These are phyloP conservation scores for Rhododendron simsii DNA, from an alignment of 148 eudicot species.

Conservation along the genomic window DNA sequence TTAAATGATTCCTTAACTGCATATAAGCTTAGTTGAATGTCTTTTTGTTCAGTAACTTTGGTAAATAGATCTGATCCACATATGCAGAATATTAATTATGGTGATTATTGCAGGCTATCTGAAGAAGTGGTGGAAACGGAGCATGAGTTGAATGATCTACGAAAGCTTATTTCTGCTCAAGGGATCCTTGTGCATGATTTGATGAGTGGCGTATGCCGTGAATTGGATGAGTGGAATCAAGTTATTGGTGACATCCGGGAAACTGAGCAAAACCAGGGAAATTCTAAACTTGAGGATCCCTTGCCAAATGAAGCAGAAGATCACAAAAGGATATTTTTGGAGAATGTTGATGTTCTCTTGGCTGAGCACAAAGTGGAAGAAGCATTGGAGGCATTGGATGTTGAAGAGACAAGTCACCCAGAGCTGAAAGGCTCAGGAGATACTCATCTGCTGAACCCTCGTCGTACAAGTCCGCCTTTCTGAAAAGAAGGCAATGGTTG, in stretches of 20 bases:
- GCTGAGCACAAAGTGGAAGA: conserved; percentile 78
- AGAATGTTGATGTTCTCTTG: conserved; percentile 66
- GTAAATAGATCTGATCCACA: neutral
- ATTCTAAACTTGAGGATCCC: conserved; percentile 31
- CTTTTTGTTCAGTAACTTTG: neutral
- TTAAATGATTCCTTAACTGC: neutral
- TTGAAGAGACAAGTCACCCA: conserved; percentile 58
- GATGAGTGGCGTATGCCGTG: conserved; percentile 62
- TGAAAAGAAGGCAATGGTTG: conserved; percentile 59
- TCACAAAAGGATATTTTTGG: conserved; percentile 45
- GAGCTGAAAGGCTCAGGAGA: conserved; percentile 59
- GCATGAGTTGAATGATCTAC: conserved; percentile 78
- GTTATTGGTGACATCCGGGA: conserved; percentile 40
- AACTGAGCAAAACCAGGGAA: conserved; percentile 37
- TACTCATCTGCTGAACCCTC: conserved; percentile 39
- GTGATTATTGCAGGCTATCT: conserved; percentile 49
- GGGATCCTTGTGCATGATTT: conserved; percentile 86
- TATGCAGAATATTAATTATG: neutral
- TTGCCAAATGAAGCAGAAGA: conserved; percentile 36
- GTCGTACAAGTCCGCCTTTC: conserved; percentile 53
- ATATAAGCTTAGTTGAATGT: neutral
- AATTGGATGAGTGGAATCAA: conserved; percentile 57
- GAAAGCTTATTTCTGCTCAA: conserved; percentile 80
- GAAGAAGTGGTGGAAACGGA: conserved; percentile 97
- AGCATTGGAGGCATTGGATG: conserved; percentile 68